Base-by-base conservation (phyloP, 2,329 filamentous ascomycete genomes). In the Elsinoe necatrix region DNA sequence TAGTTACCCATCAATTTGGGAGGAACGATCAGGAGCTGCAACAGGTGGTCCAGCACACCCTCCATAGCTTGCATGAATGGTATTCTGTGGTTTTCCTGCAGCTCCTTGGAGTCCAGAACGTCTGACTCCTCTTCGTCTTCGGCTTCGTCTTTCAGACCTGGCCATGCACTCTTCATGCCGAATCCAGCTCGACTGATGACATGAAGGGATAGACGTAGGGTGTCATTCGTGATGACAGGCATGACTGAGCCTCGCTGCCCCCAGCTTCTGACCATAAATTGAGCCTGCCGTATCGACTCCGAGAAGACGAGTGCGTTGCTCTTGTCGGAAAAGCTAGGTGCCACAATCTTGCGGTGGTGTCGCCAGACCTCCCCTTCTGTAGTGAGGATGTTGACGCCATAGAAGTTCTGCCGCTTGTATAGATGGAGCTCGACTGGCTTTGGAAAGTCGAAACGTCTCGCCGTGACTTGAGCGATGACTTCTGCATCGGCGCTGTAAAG, bases 361-460 rank as follows among this genome's bases (percentile, higher is more conserved):
- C 50, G 47, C 55, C 55, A 57, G n/a, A 21, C 29, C 27, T 52
- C 55, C 23, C 55, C 55, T 45, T 57, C 55, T 2, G 31, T 34
- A 43, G 31, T 42, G 7, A 34, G 20, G 18, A 52, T 18, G 14
- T 51, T 42, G 29, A n/a, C 18, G 16, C 55, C 55, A 35, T 25
- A 57, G 7, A 43, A 21, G 25, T 42, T 57, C 23, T 42, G 23
- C 3, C 31, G 14, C 11, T 54, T 31, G 23, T 57, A 34, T 4
- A 52, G 29, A 39, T 52, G 48, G 9, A 23, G 25, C 4, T 35
- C 48, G 11, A 39, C 20, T 8, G 29, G 29, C 20, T 52, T 52
- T 9, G 48, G 48, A 20, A 52, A 52, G 18, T 52, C 48, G 16
- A 37, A 4, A 6, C 48, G 29, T 12, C 48, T 18, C 8, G 48